A percentile compares a stretch with the other conserved stretches of the same genome.
Conservation (phyloP, 2,329 filamentous ascomycete species). For the Dothistroma septosporum region DNA sequence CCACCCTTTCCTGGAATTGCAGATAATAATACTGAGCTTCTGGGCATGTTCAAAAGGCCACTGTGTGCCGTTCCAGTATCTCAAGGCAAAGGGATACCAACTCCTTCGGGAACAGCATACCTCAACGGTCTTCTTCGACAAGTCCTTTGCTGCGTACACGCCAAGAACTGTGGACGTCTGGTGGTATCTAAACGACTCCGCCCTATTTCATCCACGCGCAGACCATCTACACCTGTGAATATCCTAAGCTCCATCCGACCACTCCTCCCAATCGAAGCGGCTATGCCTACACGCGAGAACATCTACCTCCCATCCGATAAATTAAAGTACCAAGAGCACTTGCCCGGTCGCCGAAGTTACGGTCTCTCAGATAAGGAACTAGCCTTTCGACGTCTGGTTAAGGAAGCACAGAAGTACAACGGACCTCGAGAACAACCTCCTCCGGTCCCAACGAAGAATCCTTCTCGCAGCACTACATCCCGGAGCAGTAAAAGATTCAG, state of each 20-base stretch:
- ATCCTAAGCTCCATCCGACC: background rate
- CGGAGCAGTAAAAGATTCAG: background rate
- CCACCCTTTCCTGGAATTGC: background rate
- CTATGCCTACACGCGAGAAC: conserved; percentile 3
- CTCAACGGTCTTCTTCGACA: background rate
- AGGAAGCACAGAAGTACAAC: conserved; percentile 1
- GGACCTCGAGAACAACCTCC: conserved; percentile 1
- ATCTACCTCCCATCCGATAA: conserved; percentile 4
- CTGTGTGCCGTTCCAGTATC: background rate
- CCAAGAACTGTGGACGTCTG: background rate
- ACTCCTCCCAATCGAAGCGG: background rate
- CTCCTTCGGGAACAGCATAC: background rate
- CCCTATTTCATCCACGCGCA: background rate
- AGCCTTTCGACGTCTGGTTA: conserved; percentile 5
- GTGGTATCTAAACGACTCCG: background rate
- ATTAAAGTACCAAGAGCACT: background rate
- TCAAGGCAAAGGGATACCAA: background rate
- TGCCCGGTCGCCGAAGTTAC: background rate
- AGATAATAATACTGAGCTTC: background rate
- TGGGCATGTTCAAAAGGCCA: background rate
- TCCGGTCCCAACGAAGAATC: background rate
- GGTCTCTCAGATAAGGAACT: conserved; percentile 2
- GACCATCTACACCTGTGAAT: background rate
- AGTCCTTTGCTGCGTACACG: background rate
- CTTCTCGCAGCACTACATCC: background rate